Evolutionary conservation across 331 rosid genomes (phyloP).

Genomic region (Malus hybrid): DNA sequence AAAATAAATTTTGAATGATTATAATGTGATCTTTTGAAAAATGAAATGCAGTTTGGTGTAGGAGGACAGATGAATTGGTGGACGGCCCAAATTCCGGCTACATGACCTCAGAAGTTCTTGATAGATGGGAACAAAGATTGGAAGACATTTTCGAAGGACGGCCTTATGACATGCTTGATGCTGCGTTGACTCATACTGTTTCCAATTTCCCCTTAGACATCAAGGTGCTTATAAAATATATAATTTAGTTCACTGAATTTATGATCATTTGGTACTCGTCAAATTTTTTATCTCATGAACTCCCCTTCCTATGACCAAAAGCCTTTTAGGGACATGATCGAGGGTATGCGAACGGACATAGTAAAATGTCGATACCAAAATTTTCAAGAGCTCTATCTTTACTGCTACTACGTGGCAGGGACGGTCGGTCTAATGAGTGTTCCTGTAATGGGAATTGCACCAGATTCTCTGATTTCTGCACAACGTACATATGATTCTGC

Average conservation of each 20-base stretch:
- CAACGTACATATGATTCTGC: constrained; percentile 55
- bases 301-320: constrained; percentile 10
- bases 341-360: constrained; percentile 89
- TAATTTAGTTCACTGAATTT: neutral
- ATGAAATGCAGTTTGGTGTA: constrained; percentile 66
- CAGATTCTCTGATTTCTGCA: constrained; percentile 44
- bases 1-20: neutral
- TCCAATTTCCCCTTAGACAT: constrained; percentile 66
- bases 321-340: constrained; percentile 81
- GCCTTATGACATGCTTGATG: constrained; percentile 72
- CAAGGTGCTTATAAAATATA: constrained; percentile 32
- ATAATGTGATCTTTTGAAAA: neutral
- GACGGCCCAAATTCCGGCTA: constrained; percentile 72
- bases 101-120: constrained; percentile 68
- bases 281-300: neutral
- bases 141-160: constrained; percentile 58
- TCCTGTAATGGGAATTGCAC: constrained; percentile 77
- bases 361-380: constrained; percentile 45
- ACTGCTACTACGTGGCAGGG: constrained; percentile 89
- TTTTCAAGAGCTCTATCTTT: constrained; percentile 71
- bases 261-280: neutral
- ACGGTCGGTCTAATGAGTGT: constrained; percentile 88
- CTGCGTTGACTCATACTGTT: constrained; percentile 61
- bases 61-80: constrained; percentile 86
- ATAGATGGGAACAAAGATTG: constrained; percentile 78